Evolutionary conservation across 805 yeast species (phyloP), one percentile per base, ranked within the genome.

Genomic region (Zygotorulaspora chibaensis): DNA sequence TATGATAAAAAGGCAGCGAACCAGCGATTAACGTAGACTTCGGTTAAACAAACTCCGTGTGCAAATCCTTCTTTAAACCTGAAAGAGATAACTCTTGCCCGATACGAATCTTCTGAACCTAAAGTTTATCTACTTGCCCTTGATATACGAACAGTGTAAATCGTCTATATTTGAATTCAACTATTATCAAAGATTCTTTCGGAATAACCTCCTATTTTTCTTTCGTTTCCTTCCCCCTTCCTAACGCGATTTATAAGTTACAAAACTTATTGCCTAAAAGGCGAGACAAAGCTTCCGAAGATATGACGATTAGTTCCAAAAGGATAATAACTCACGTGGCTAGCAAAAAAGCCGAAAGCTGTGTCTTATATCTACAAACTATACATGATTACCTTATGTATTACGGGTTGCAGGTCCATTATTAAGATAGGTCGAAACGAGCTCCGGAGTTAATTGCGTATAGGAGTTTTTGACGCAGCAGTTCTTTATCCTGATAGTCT

Each of bases 371-470:
- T 20, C n/a, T n/a, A n/a, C n/a, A 20, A 4, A 20, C 25, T 7
- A 5, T 20, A 20, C 25, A 20, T 20, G 7, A n/a, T n/a, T n/a
- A 4, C 15, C 15, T 13, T 29, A 29, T 29, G 33, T 29, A 5
- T 29, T 29, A 12, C 8, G 33, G 33, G 25, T 4, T 20, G 7
- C 25, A 20, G 7, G 4, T 7, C 4, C 25, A 7, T 20, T 7
- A 20, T 51, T 57, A 83, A 0, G 87, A 80, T 49, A 91, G 72
- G 56, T 91, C 97, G 62, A 91, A 91, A 1, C 97, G 86, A 1
- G 96, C 89, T 2, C 82, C 88, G 0, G 90, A 74, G 46, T 80
- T 79, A 40, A 93, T 89, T 1, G 96, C 80, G 62, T 84, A 87
- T 18, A 88, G 60, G 43, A 91, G 65, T 62, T 89, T 90, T 35